Evolutionary conservation across 768 basidiomycete genomes (phyloP), one percentile per base, ranked within the genome.

Genomic region (Imleria badia): DNA sequence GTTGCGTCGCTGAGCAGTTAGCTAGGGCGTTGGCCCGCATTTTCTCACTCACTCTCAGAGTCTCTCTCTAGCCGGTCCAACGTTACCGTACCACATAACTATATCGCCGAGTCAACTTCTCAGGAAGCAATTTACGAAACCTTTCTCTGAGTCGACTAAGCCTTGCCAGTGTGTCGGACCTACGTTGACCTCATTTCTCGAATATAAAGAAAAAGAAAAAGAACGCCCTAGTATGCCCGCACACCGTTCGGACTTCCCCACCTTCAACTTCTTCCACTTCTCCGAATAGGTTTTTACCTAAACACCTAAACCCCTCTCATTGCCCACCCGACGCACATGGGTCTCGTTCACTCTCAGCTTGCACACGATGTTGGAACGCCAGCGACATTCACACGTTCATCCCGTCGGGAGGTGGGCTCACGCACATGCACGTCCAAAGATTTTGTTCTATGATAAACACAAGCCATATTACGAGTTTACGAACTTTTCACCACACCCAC

Each of bases 381-480:
- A 62, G 62, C 17, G 65, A 66, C 54, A 66, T 65, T 14, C 65
- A 66, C 59, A 67, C 67, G 12, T 57, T 65, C 49, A 67, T 66
- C 47, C 51, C 64, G 6, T 64, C 64, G 1, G 64, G 64, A 6
- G 64, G 64, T 65, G 64, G 64, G 59, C 56, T 0, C 56, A 65
- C 23, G 61, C 65, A 10, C 64, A 66, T 19, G 64, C 64, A 7
- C 65, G 64, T 22, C 65, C 62, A 2, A 60, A 45, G 34, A 78
- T 87, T 38, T 62, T 83, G 22, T 87, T 87, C 65, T 87, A 87
- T 60, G 78, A 87, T 46, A 87, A 81, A 62, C 69, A 79, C 34
- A 76, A 84, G 50, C 85, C 84, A 2, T 75, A 85, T 56, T 87
- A 87, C 60, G 85, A 83, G 17, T 87, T 88, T 60, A 87, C 86